Base-by-base conservation (phyloP, 495 filamentous ascomycete species). In the Rhypophila decipiens region DNA sequence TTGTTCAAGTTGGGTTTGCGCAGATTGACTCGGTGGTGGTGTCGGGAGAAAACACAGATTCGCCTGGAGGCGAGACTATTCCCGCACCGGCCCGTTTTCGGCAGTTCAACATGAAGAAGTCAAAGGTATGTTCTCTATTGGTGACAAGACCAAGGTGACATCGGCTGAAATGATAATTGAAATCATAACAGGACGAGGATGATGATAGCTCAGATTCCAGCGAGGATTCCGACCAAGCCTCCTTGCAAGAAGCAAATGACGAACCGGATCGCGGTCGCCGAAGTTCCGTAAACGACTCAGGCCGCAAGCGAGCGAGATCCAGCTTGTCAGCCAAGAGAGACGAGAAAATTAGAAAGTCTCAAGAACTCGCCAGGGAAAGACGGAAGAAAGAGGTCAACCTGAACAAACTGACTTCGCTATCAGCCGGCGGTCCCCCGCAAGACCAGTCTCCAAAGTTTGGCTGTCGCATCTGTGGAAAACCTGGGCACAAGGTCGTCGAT, bases 301-400 rank as follows among this genome's bases (percentile, higher is more conserved):
- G 39, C 13, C 41, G 23, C 41, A 58, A 52, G 46, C 51, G 55
- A 18, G 31, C 46, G 19, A 39, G 59, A 39, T 50, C 61, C 9
- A 52, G 48, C 44, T 13, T 63, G 2, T 59, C 60, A 33, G 42
- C 42, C 17, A 65, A 60, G 48, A 54, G 56, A 53, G 64, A 56
- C 20, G 64, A 66, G 33, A 71, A 74, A 47, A 60, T 64, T 29
- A 56, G 44, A 27, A 71, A 71, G 52, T 61, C 68, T 10, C 61
- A 64, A 40, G 49, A 71, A 50, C 58, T 79, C 24, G 75, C 75
- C 12, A 71, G 72, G 24, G 67, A 72, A 49, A 63, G 77, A 4
- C 71, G 73, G 57, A 76, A 73, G 53, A 78, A 80, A 57, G 76
- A 82, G 39, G 61, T 83, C 36, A 81, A 79, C 40, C 58, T 84